phyloP scores from a whole-genome alignment of 192 early-diverging fungal species.

The Gamsiella multidivaricata region DNA sequence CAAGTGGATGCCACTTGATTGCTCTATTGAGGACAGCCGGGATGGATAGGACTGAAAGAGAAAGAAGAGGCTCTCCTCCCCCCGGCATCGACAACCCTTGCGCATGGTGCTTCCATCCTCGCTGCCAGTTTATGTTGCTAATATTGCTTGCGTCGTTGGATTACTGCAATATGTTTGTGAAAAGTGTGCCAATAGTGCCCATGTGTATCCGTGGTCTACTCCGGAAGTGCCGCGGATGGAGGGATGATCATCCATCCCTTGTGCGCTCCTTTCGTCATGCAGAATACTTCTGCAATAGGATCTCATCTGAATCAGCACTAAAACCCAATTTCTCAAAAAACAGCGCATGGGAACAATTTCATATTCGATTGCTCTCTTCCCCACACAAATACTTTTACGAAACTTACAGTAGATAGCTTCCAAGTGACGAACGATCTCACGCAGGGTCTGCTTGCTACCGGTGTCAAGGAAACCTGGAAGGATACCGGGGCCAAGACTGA shows the following conservation, averaged over 20 bases:
- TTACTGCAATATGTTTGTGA: too few relatives aligned
- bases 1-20: not conserved
- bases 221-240: too few relatives aligned
- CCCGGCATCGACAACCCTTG: not conserved
- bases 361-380: too few relatives aligned
- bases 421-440: conserved; percentile 88
- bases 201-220: too few relatives aligned
- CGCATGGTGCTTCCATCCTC: not conserved
- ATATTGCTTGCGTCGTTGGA: too few relatives aligned
- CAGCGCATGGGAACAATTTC: not conserved
- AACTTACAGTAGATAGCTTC: conserved; percentile 88
- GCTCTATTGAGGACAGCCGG: not conserved
- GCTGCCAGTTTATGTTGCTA: not conserved
- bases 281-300: too few relatives aligned
- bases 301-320: not conserved
- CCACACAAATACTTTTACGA: too few relatives aligned
- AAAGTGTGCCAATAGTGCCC: too few relatives aligned
- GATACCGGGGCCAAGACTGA: conserved; percentile 94
- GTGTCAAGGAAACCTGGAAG: conserved; percentile 85
- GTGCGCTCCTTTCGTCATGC: too few relatives aligned
- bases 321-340: not conserved
- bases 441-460: conserved; percentile 82
- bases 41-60: not conserved
- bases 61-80: not conserved
- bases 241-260: too few relatives aligned